Evolutionary conservation across 495 filamentous ascomycete species (phyloP).

Genomic region (Xylaria cubensis): DNA sequence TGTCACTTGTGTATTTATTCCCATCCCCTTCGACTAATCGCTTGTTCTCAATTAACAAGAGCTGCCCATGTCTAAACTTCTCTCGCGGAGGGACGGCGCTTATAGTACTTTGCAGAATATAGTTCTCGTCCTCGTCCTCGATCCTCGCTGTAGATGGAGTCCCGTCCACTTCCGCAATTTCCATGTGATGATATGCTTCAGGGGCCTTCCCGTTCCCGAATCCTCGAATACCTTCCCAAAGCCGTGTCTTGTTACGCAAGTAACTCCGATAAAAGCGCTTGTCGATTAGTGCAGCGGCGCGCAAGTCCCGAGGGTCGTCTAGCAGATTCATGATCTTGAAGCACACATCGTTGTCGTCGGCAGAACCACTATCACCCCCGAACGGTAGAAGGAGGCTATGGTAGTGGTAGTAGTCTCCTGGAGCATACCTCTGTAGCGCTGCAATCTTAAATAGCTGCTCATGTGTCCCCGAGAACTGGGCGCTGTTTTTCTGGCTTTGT

Average conservation of each 20-base stretch:
- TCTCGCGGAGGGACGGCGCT: neutral
- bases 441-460: constrained; percentile 30
- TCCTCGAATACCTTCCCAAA: constrained; percentile 22
- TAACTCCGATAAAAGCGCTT: constrained; percentile 42
- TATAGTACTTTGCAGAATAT: neutral
- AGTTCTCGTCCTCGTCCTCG: neutral
- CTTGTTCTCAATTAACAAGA: constrained; percentile 14
- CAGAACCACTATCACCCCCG: neutral
- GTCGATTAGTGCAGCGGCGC: constrained; percentile 39
- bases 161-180: constrained; percentile 6
- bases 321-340: constrained; percentile 39
- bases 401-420: neutral
- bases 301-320: constrained; percentile 40
- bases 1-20: constrained; percentile 8
- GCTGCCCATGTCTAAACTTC: constrained; percentile 18
- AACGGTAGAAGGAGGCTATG: neutral
- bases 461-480: neutral
- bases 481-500: neutral
- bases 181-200: neutral
- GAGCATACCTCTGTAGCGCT: constrained; percentile 13
- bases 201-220: neutral
- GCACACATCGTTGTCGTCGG: constrained; percentile 32
- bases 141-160: neutral
- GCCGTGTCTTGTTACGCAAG: constrained; percentile 36
- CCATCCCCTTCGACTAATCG: neutral